A percentile compares a stretch with the other conserved stretches of the same genome.
phyloP scores from a whole-genome alignment of 495 filamentous ascomycete species.

The Parathielavia hyrcaniae region DNA sequence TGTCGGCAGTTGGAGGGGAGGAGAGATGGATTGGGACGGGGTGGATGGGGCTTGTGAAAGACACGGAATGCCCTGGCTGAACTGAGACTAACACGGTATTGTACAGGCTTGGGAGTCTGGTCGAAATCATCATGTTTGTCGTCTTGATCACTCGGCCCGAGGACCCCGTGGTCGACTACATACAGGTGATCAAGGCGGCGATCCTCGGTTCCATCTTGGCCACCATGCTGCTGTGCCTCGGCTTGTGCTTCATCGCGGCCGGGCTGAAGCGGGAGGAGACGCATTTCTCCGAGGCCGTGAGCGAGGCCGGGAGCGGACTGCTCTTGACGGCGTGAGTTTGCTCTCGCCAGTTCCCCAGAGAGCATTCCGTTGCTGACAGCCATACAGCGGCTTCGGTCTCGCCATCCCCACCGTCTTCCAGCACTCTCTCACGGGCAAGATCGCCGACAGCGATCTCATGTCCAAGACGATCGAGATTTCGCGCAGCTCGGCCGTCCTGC shows the following conservation, averaged over 20 bases:
- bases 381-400: conserved; percentile 60
- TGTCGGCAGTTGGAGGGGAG: too few species aligned
- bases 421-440: conserved; percentile 47
- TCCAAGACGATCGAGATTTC: conserved; percentile 59
- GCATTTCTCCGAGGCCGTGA: conserved; percentile 66
- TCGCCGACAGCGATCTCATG: conserved; percentile 37
- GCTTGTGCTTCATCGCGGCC: conserved; percentile 60
- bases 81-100: background rate
- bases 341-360: conserved; percentile 15
- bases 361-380: background rate
- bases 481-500: conserved; percentile 66
- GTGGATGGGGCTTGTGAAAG: background rate
- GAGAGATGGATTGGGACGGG: background rate
- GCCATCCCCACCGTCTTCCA: conserved; percentile 76
- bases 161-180: conserved; percentile 33
- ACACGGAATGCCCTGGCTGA: background rate
- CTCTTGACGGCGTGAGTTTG: conserved; percentile 63
- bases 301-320: conserved; percentile 74
- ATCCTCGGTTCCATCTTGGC: conserved; percentile 36
- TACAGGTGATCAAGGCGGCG: conserved; percentile 61
- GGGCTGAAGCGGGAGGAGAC: conserved; percentile 61
- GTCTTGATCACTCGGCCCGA: conserved; percentile 47
- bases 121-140: conserved; percentile 81
- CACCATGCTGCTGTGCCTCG: conserved; percentile 39
- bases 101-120: conserved; percentile 60